phyloP scores from a whole-genome alignment of 1,139 yeast genomes.

The Pneumocystis oryctolagi region DNA sequence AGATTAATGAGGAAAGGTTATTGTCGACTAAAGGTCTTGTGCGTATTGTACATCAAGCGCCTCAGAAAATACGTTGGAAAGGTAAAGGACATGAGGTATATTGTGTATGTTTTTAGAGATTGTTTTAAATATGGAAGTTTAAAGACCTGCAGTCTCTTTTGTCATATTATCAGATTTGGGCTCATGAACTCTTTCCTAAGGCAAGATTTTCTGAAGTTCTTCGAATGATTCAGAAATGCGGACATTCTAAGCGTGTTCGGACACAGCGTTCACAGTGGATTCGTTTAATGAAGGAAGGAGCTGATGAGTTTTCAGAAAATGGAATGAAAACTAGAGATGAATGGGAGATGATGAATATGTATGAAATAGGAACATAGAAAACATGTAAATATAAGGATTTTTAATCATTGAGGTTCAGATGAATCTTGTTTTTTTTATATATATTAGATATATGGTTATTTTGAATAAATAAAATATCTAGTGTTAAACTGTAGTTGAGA shows the following conservation, averaged over 20 bases:
- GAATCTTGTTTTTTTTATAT: too few relatives aligned
- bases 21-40: constrained; percentile 25
- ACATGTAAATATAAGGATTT: too few relatives aligned
- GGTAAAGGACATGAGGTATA: constrained; percentile 27
- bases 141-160: constrained; percentile 37
- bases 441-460: too few relatives aligned
- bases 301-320: not conserved
- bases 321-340: constrained; percentile 12
- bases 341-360: not conserved
- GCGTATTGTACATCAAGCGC: constrained; percentile 18
- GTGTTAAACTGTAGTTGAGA: not conserved
- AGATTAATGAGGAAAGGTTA: constrained; percentile 15
- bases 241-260: constrained; percentile 20
- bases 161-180: constrained; percentile 70
- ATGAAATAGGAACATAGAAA: too few relatives aligned
- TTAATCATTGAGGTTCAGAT: too few relatives aligned
- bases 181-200: constrained; percentile 63
- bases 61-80: constrained; percentile 21
- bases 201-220: constrained; percentile 56
- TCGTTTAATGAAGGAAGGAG: not conserved
- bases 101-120: not conserved
- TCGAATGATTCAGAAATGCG: constrained; percentile 22
- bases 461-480: too few relatives aligned
- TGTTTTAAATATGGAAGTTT: constrained; percentile 13
- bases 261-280: constrained; percentile 6